Conservation (phyloP, 2,329 filamentous ascomycete genomes). For the Cyphellophora europaea region DNA sequence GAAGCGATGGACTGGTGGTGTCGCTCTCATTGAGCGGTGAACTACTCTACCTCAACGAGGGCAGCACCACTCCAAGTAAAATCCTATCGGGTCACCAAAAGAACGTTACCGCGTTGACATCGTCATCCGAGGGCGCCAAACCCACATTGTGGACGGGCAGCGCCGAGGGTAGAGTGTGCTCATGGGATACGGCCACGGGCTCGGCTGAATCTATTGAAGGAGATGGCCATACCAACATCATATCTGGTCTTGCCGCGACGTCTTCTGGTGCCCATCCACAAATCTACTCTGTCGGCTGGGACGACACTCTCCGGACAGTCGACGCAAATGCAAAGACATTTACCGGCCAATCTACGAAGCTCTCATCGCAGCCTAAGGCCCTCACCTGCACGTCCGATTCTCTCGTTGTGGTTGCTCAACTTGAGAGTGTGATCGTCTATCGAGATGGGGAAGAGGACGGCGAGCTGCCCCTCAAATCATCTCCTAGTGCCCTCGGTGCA, state of each 20-base stretch:
- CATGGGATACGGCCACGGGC: slow-evolving; percentile 70
- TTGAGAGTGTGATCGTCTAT: slow-evolving; percentile 49
- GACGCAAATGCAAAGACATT: slow-evolving; percentile 70
- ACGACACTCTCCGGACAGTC: slow-evolving; percentile 75
- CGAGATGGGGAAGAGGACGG: slow-evolving; percentile 48
- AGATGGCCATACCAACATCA: slow-evolving; percentile 73
- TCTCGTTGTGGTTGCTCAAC: slow-evolving; percentile 49
- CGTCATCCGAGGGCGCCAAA: slow-evolving; percentile 36
- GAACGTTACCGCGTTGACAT: slow-evolving; percentile 69
- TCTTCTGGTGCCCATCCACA: slow-evolving; percentile 30
- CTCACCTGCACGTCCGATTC: slow-evolving; percentile 48
- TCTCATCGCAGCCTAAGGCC: slow-evolving; percentile 73
- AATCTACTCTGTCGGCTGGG: slow-evolving; percentile 87
- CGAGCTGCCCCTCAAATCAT: slow-evolving; percentile 51
- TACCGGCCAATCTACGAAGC: slow-evolving; percentile 55
- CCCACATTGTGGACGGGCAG: slow-evolving; percentile 78
- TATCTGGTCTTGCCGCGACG: slow-evolving; percentile 61
- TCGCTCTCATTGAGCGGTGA: slow-evolving; percentile 82
- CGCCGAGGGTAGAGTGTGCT: slow-evolving; percentile 78
- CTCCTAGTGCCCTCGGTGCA: slow-evolving; percentile 64
- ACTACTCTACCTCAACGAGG: slow-evolving; percentile 76
- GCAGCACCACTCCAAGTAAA: slow-evolving; percentile 57
- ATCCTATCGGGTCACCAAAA: slow-evolving; percentile 84
- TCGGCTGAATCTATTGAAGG: slow-evolving; percentile 65
- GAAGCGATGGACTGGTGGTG: slow-evolving; percentile 79